Base-by-base conservation (phyloP, 225 moss, liverwort and hornwort species). In the Asterella californica region DNA sequence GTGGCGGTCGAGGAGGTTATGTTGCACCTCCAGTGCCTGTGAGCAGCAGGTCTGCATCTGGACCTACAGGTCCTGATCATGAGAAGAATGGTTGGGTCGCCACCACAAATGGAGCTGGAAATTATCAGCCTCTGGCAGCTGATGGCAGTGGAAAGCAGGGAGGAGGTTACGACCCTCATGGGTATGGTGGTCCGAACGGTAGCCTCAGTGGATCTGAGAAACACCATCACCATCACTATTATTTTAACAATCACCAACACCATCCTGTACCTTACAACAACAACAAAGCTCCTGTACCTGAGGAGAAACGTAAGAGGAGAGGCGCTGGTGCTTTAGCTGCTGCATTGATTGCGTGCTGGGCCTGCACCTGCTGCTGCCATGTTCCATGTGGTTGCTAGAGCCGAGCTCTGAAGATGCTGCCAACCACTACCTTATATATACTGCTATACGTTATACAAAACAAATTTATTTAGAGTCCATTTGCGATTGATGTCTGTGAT, bases 331-430 rank as follows among this genome's bases (percentile, higher is more conserved):
- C 86, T 3, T 24, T 84, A 25, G 86, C 83, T 61, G 86, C 79
- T 65, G 86, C 86, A 0, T 50, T 87, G 49, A 72, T 84, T 38
- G n/a, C 86, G 30, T 87, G 86, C 76, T 87, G 83, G 83, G 86
- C 82, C 0, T 87, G 86, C 79, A 87, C 86, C 18, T 87, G 83
- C 48, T 87, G 86, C 81, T 87, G 86, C 76, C 83, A 83, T 65
- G 78, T n/a, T 29, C 78, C 78, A 25, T 78, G 78, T 10, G 63
- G 64, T 49, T 78, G 78, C 78, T 78, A 54, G 50, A 42, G 42
- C 42, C 42, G 42, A 42, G 42, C 42, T 42, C 7, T 3, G 7
- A 42, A 42, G 42, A 42, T 42, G 42, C 42, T 42, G 42, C 3
- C 42, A 42, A 42, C 42, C 7, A 42, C 42, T 42, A 42, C 42